phyloP scores from a whole-genome alignment of 192 early-diverging fungal species.

The Helicostylum pulchrum region DNA sequence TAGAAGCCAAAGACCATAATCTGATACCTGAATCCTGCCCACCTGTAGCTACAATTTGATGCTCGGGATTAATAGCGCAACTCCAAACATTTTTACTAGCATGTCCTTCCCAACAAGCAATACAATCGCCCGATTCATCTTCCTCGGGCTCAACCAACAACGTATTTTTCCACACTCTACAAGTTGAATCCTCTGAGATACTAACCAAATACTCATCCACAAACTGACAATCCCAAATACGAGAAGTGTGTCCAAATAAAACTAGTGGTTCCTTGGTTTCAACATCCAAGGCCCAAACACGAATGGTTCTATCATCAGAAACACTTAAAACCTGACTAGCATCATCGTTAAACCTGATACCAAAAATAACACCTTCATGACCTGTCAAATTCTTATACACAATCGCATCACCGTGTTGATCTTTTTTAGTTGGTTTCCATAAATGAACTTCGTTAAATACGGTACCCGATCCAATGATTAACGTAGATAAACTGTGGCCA shows the following conservation, averaged over 20 bases:
- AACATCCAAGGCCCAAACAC: constrained; percentile 59
- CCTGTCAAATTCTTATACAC: constrained; percentile 48
- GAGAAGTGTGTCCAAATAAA: constrained; percentile 72
- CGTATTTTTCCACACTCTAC: constrained; percentile 71
- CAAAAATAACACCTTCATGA: constrained; percentile 79
- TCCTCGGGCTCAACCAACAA: constrained; percentile 26
- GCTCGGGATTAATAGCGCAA: constrained; percentile 55
- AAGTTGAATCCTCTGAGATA: constrained; percentile 77
- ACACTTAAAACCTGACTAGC: constrained; percentile 60
- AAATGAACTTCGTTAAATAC: constrained; percentile 81
- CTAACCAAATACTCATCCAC: constrained; percentile 56
- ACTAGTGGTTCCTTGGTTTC: constrained; percentile 19
- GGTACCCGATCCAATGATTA: constrained; percentile 72
- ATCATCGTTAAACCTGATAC: constrained; percentile 62
- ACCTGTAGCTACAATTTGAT: constrained; percentile 62
- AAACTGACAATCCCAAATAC: constrained; percentile 78
- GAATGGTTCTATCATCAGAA: constrained; percentile 81
- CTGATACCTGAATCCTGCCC: constrained; percentile 80
- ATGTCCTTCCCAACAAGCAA: constrained; percentile 79
- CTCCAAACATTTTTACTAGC: constrained; percentile 81
- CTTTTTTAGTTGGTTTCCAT: constrained; percentile 52
- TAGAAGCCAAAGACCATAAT: constrained; percentile 61
- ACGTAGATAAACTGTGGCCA: constrained; percentile 44
- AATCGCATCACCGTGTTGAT: constrained; percentile 39
- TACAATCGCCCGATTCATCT: constrained; percentile 44